Evolutionary conservation across 2,329 filamentous ascomycete genomes (phyloP).

Genomic region (Ophiostoma australiae): DNA sequence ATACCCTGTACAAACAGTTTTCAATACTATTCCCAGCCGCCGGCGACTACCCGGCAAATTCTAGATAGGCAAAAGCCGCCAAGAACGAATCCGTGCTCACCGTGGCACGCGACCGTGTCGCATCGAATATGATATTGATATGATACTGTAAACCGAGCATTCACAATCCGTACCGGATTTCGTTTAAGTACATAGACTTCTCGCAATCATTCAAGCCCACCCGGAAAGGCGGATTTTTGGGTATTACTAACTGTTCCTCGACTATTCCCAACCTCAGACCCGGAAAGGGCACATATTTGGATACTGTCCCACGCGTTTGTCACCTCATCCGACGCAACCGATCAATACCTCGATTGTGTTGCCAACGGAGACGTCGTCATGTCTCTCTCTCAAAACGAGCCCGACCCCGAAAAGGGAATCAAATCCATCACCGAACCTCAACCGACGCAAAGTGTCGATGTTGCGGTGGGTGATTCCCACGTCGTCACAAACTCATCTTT

Average conservation of each 20-base stretch:
- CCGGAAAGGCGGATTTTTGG: neutral
- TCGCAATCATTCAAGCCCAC: neutral
- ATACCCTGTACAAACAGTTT: neutral
- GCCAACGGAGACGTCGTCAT: neutral
- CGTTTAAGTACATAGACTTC: neutral
- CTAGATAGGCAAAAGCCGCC: constrained; percentile 11
- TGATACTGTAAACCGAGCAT: neutral
- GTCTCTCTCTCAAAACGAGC: neutral
- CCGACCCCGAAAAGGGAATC: constrained; percentile 4
- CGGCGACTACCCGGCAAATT: constrained; percentile 8
- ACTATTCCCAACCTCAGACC: too few relatives aligned
- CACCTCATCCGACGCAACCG: neutral
- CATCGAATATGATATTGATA: neutral
- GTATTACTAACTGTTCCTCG: too few relatives aligned
- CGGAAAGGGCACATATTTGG: neutral
- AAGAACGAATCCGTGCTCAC: neutral
- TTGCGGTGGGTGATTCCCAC: neutral
- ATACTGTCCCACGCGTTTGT: neutral
- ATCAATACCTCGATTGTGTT: neutral
- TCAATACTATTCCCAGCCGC: neutral
- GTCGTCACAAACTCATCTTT: neutral
- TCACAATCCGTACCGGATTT: neutral
- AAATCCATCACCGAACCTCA: neutral
- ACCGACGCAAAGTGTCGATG: neutral
- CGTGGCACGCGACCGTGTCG: neutral